These are phyloP conservation scores for Lepidium campestre DNA, from an alignment of 441 rosid genomes.

Conservation along the genomic window DNA sequence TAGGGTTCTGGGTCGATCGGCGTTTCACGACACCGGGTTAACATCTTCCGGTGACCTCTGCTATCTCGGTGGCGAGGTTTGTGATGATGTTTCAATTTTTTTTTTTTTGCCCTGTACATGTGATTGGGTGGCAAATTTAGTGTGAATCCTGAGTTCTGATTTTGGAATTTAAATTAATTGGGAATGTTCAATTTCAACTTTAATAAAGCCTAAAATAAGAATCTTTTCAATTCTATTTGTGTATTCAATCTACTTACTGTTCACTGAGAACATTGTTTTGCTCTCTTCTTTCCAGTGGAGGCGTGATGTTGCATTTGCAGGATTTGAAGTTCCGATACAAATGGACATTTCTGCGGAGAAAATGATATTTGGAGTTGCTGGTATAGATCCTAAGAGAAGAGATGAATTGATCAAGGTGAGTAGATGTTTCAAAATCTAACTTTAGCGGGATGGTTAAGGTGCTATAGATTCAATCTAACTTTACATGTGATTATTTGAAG, in stretches of 20 bases:
- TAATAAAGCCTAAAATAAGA: background rate
- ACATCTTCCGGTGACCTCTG: conserved; percentile 79
- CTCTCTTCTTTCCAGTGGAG: conserved; percentile 54
- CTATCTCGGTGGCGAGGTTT: conserved; percentile 92
- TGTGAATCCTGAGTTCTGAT: background rate
- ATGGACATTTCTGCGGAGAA: conserved; percentile 87
- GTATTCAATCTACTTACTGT: background rate
- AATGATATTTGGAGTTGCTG: conserved; percentile 85
- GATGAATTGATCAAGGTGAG: conserved; percentile 76
- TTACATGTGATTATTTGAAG: background rate
- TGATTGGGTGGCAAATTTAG: background rate
- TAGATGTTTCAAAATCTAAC: background rate
- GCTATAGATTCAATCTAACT: background rate
- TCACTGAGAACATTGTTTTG: background rate
- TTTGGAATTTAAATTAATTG: background rate
- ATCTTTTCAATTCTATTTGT: background rate
- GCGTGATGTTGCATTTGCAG: conserved; percentile 94
- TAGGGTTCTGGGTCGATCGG: conserved; percentile 73
- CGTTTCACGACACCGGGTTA: conserved; percentile 81
- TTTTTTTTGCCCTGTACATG: background rate
- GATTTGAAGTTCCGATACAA: conserved; percentile 92
- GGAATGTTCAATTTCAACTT: background rate
- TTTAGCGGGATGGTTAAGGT: background rate
- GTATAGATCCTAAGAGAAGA: conserved; percentile 80
- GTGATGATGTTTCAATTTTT: conserved; percentile 8